Conservation (phyloP, 768 basidiomycete genomes). For the Trametes meyenii region DNA sequence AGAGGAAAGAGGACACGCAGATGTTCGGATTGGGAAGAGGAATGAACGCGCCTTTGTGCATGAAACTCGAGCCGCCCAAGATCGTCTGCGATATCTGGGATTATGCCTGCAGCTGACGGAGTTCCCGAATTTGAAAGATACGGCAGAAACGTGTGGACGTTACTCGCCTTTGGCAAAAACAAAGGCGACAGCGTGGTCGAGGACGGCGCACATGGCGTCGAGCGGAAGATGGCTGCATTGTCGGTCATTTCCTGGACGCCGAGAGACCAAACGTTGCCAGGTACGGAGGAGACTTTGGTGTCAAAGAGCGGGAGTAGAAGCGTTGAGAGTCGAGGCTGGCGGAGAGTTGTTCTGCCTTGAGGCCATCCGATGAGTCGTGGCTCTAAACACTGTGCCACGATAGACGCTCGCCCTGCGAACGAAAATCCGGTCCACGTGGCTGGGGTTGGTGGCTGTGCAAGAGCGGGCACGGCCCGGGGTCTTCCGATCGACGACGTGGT, state of each 20-base stretch:
- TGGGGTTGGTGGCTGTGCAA: too few relatives aligned
- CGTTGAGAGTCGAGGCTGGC: neutral
- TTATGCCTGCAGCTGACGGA: neutral
- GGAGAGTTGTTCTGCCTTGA: neutral
- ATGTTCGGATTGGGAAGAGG: neutral
- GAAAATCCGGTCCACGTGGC: too few relatives aligned
- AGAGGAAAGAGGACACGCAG: neutral
- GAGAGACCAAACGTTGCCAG: neutral
- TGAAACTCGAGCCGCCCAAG: neutral
- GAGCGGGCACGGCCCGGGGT: too few relatives aligned
- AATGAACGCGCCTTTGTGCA: constrained; percentile 4
- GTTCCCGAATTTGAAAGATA: neutral
- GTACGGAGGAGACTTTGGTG: neutral
- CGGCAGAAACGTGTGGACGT: neutral
- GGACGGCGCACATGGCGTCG: neutral
- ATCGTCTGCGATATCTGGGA: neutral
- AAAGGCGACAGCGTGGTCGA: constrained; percentile 10
- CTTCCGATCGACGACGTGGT: too few relatives aligned
- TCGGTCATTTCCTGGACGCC: neutral
- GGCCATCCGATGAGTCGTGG: neutral
- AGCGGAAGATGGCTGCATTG: too few relatives aligned
- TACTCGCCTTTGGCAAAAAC: constrained; percentile 4
- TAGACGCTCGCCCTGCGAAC: neutral
- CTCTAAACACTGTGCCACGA: neutral
- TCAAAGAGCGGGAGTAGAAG: neutral